Evolutionary conservation across 306 rosid genomes (phyloP), one percentile per base, ranked within the genome.

Genomic region (Corylus americana): DNA sequence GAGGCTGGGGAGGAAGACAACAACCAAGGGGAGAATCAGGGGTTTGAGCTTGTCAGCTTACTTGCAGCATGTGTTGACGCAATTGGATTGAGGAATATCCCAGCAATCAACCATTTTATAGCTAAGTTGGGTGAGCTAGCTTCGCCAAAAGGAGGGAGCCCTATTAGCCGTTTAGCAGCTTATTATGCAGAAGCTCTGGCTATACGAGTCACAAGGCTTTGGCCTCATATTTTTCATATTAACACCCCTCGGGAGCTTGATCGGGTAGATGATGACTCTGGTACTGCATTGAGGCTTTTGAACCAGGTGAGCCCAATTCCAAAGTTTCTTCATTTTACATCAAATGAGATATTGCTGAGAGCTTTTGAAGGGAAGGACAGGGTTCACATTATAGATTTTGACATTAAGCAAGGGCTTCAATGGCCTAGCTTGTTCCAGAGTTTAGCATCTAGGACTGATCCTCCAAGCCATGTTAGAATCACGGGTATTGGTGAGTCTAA

Each of bases 381-480:
- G 84, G 96, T 96, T 78, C 99, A 96, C 91, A 89, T 96, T 68
- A 96, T 96, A 64, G 99, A 96, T 72, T 96, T 96, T 22, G 98
- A 91, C 84, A 87, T 96, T 68, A 93, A 88, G 88, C 97, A 93
- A 80, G 99, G 99, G 5, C 86, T 96, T 17, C 99, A 93, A 76
- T 96, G 99, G 99, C 96, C 99, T 25, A 88, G 99, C 83, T 85
- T 96, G 82, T 89, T 96, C 78, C 98, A 96, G 76, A 96, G 98
- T 81, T 73, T 96, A 74, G 97, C 97, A 37, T 90, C 94, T 2
- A 87, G 97, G 77, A 20, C 89, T 1, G 87, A 89, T 61, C 99
- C 98, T 80, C 99, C 99, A 3, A 85, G 88, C 82, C 98, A 96
- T 76, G 90, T 96, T 12, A 81, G 99, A 79, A 88, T 96, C 86